Evolutionary conservation across 2,329 filamentous ascomycete species (phyloP).

Genomic region (Stemphylium lycopersici): DNA sequence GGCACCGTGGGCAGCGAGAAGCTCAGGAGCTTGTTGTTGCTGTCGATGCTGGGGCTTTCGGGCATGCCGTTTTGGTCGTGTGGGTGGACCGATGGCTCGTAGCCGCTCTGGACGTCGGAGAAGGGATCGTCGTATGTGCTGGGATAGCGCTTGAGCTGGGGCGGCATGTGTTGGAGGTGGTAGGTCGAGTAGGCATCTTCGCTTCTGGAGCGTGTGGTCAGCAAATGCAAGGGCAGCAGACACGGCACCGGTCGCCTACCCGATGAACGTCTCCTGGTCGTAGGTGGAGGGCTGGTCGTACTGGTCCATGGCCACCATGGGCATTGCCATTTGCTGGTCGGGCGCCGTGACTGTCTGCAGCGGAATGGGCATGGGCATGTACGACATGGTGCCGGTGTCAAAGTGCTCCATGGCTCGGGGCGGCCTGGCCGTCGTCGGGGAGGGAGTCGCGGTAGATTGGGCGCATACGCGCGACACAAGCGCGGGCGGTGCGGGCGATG

Average conservation of each 20-base stretch:
- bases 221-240: conserved; percentile 20
- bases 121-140: conserved; percentile 58
- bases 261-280: conserved; percentile 65
- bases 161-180: conserved; percentile 50
- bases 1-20: conserved; percentile 57
- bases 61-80: conserved; percentile 53
- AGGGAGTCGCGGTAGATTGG: conserved; percentile 18
- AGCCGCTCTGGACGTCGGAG: conserved; percentile 58
- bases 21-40: conserved; percentile 64
- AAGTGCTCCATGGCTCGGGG: conserved; percentile 59
- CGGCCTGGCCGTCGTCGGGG: conserved; percentile 29
- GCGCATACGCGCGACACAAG: conserved; percentile 40
- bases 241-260: conserved; percentile 51
- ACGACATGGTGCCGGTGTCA: conserved; percentile 67
- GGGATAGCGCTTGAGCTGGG: conserved; percentile 57
- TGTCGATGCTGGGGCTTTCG: conserved; percentile 65
- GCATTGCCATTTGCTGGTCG: conserved; percentile 48
- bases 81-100: conserved; percentile 53
- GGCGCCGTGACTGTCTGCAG: conserved; percentile 58
- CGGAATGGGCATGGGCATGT: conserved; percentile 63
- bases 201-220: conserved; percentile 50
- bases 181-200: conserved; percentile 57
- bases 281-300: conserved; percentile 66
- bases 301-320: conserved; percentile 59
- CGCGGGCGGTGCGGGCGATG: conserved; percentile 5